A percentile compares a stretch with the other conserved stretches of the same genome.
Conservation (phyloP, 805 yeast genomes). For the Millerozyma miso region DNA sequence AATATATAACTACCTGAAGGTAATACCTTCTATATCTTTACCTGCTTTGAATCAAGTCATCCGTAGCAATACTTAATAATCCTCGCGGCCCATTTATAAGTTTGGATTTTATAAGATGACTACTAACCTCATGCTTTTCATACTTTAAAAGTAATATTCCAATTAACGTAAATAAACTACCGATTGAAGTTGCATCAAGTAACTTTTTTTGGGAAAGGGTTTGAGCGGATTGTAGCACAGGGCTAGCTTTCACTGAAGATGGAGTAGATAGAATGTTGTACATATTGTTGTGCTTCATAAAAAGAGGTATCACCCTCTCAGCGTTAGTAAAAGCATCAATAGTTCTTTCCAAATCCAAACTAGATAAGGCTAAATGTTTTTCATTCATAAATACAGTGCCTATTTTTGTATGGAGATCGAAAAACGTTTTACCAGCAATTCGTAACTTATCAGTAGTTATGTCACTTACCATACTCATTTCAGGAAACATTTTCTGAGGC, state of each 20-base stretch:
- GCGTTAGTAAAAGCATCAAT: conserved; percentile 18
- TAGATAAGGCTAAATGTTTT: conserved; percentile 25
- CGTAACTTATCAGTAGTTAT: conserved; percentile 20
- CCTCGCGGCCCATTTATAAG: conserved; percentile 29
- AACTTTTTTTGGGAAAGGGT: conserved; percentile 9
- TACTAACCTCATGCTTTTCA: conserved; percentile 19
- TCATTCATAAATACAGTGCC: conserved; percentile 25
- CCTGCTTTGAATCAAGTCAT: conserved; percentile 1
- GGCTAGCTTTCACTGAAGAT: conserved; percentile 2
- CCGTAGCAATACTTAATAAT: conserved; percentile 19
- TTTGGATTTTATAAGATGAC: conserved; percentile 15
- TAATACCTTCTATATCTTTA: too few relatives aligned
- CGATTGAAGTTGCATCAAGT: conserved; percentile 22
- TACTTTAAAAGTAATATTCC: conserved; percentile 30
- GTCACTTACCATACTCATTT: conserved; percentile 6
- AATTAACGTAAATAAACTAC: conserved; percentile 35
- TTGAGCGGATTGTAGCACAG: conserved; percentile 1
- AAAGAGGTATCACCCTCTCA: conserved; percentile 16
- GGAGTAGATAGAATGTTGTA: background rate
- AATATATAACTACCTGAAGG: too few relatives aligned
- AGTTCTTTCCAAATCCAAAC: conserved; percentile 22
- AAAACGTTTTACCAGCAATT: conserved; percentile 21
- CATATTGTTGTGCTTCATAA: conserved; percentile 29
- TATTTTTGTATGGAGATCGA: conserved; percentile 18
- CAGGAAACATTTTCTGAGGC: background rate